phyloP scores from a whole-genome alignment of 176 grass and related monocot genomes.

The Oryza officinalis region DNA sequence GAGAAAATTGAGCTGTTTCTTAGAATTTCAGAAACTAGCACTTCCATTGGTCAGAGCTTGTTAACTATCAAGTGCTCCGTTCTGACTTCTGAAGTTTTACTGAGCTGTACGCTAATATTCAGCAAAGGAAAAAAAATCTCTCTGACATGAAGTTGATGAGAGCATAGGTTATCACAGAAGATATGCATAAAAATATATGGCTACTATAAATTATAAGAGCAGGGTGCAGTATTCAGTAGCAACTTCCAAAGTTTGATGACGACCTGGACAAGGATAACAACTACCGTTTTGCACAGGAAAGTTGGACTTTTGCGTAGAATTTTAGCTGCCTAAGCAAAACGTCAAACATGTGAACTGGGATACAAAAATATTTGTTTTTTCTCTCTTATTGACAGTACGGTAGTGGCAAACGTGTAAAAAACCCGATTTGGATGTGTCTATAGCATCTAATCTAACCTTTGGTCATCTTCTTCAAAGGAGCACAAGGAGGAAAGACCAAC shows the following conservation, averaged over 20 bases:
- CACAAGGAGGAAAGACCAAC: conserved; percentile 21
- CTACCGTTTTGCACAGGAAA: conserved; percentile 33
- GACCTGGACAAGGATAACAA: conserved; percentile 18
- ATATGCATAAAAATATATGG: conserved; percentile 33
- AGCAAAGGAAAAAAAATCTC: background rate
- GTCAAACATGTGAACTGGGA: conserved; percentile 44
- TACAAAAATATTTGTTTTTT: conserved; percentile 27
- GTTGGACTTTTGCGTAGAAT: conserved; percentile 47
- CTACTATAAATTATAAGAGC: background rate
- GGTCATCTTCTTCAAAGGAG: conserved; percentile 26
- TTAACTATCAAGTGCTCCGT: background rate
- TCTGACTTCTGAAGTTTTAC: background rate
- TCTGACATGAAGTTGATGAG: background rate
- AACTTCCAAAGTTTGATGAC: conserved; percentile 39
- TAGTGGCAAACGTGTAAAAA: conserved; percentile 51
- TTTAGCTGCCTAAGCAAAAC: conserved; percentile 34
- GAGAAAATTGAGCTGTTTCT: background rate
- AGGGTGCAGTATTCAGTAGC: conserved; percentile 40
- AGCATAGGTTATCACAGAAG: conserved; percentile 3
- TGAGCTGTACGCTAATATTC: background rate
- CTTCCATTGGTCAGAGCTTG: background rate
- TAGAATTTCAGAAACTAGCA: background rate
- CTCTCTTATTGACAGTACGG: conserved; percentile 22
- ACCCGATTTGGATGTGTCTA: conserved; percentile 40
- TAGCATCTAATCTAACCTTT: conserved; percentile 37